Conservation (phyloP, 805 yeast genomes). For the Saccharomycopsis microspora region DNA sequence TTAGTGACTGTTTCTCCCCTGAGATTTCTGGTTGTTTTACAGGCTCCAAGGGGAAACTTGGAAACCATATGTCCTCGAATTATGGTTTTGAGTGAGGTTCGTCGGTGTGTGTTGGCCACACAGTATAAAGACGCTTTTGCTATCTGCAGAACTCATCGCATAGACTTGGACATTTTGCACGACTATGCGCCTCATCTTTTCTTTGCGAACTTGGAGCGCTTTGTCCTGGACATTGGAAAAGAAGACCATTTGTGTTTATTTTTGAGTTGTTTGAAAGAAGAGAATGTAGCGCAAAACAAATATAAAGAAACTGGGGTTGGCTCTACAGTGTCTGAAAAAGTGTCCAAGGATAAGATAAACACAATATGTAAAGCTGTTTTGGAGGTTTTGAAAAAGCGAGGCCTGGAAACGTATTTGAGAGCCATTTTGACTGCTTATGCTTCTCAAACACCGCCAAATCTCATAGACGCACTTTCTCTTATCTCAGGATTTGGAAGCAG, state of each 20-base stretch:
- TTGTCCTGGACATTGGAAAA: constrained; percentile 58
- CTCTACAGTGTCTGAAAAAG: constrained; percentile 20
- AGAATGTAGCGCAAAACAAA: constrained; percentile 72
- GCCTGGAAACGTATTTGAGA: constrained; percentile 51
- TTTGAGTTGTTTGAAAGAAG: constrained; percentile 75
- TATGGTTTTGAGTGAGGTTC: constrained; percentile 76
- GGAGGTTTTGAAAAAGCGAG: constrained; percentile 32
- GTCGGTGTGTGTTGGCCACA: constrained; percentile 47
- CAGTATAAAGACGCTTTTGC: constrained; percentile 66
- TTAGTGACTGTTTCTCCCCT: constrained; percentile 75
- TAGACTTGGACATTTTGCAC: constrained; percentile 79
- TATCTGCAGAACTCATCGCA: constrained; percentile 82
- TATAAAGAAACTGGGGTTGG: constrained; percentile 54
- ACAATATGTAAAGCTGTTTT: constrained; percentile 65
- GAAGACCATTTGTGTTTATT: constrained; percentile 79
- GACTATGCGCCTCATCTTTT: constrained; percentile 76
- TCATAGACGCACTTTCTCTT: constrained; percentile 58
- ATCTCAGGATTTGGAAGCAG: constrained; percentile 43
- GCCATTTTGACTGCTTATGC: constrained; percentile 86
- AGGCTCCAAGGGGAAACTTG: constrained; percentile 92
- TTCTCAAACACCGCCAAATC: constrained; percentile 79
- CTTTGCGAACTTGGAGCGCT: constrained; percentile 46
- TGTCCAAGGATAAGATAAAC: constrained; percentile 50
- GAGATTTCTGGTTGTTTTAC: constrained; percentile 69
- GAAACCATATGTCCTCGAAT: constrained; percentile 92